These are phyloP conservation scores for Rosa rugosa DNA, from an alignment of 306 rosid genomes.

Conservation along the genomic window DNA sequence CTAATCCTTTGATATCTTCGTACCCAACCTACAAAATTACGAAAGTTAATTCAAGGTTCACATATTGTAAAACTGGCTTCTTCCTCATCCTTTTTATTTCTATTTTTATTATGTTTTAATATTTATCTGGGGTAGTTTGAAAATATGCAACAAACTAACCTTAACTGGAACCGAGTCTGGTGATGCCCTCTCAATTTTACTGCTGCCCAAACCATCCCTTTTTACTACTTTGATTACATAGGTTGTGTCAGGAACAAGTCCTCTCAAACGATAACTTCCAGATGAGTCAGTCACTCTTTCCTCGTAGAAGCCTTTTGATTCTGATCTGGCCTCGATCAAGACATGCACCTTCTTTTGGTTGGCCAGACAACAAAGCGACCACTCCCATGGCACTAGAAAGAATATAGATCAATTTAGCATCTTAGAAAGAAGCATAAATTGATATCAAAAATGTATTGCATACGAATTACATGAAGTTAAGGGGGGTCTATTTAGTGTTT, in stretches of 20 bases:
- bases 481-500: background rate
- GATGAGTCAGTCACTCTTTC: constrained; percentile 87
- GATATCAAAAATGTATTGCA: background rate
- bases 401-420: constrained; percentile 37
- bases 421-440: constrained; percentile 22
- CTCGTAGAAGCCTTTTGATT: constrained; percentile 86
- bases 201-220: constrained; percentile 53
- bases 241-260: constrained; percentile 83
- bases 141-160: constrained; percentile 46
- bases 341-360: constrained; percentile 95
- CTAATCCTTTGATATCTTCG: constrained; percentile 78
- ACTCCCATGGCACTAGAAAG: constrained; percentile 76
- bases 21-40: constrained; percentile 64
- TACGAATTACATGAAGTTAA: background rate
- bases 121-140: background rate
- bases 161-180: constrained; percentile 64
- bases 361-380: constrained; percentile 81
- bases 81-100: background rate
- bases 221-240: constrained; percentile 70
- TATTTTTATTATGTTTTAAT: background rate
- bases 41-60: constrained; percentile 25
- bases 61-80: background rate
- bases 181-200: constrained; percentile 85
- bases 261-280: constrained; percentile 88
- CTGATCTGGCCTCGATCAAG: constrained; percentile 89